Evolutionary conservation across 768 basidiomycete genomes (phyloP), one percentile per base, ranked within the genome.

Genomic region (Nidularia sp.): DNA sequence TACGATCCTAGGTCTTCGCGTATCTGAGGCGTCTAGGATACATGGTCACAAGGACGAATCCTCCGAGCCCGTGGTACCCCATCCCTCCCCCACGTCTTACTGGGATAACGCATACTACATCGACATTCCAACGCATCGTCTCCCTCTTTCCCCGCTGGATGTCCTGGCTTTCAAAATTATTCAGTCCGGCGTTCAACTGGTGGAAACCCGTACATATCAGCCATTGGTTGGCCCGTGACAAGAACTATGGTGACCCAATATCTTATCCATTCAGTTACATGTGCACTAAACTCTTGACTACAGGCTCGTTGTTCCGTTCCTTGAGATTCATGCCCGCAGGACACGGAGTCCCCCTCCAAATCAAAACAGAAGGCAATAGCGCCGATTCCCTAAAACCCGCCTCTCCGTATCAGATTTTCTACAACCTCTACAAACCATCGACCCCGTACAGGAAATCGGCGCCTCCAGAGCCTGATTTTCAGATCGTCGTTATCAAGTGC

Each of bases 11-110:
- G 95, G 91, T 96, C 18, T 98, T 88, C 62, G 82, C 96, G 0
- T 94, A 96, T 68, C 77, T 99, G 33, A 93, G 88, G 61, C 84
- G 97, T 13, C 73, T 98, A 36, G 97, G 97, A 10, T 99, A 97
- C 67, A 78, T 84, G 8, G 83, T 98, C 7, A 90, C 84, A 41
- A 81, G 97, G n/a, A 74, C 91, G 0, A 72, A 76, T 4, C 78
- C 83, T 4, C 87, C 85, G 4, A 75, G 74, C 5, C 52, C 71
- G 0, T 72, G 74, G 12, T 88, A 86, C 77, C 77, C 75, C 12
- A 55, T 62, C 5, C 76, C 86, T 34, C 68, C 78, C 2, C 69
- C 77, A 0, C 57, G 61, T 47, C 54, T 60, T 33, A 52, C 47
- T 51, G 41, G 55, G 31, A 54, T 51, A 50, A 36, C 53, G 12